Percentiles rank a stretch among this genome's conserved stretches.
These are phyloP conservation scores for Leccinum obscurum DNA, from an alignment of 768 basidiomycete genomes.

Conservation along the genomic window DNA sequence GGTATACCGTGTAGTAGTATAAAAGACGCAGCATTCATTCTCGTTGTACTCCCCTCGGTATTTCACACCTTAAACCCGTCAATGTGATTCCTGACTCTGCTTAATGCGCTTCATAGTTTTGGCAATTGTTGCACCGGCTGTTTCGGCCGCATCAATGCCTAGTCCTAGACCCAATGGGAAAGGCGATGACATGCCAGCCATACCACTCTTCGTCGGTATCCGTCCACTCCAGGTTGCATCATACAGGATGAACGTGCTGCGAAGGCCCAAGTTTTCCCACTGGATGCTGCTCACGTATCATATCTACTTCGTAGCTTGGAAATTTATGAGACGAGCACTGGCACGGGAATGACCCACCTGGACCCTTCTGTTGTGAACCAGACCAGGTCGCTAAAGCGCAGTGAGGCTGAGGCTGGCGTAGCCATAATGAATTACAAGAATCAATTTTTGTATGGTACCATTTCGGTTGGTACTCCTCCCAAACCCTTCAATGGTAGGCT, in stretches of 20 bases:
- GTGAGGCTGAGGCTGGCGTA: neutral
- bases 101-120: neutral
- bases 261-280: neutral
- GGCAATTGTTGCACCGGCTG: neutral
- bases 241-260: conserved; percentile 7
- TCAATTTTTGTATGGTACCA: conserved; percentile 9
- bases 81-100: no score
- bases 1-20: no score
- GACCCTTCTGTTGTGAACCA: neutral
- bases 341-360: neutral
- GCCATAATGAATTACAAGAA: neutral
- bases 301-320: neutral
- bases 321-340: conserved; percentile 3
- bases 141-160: conserved; percentile 6
- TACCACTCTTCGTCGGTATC: conserved; percentile 9
- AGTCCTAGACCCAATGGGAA: neutral
- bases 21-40: neutral
- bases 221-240: conserved; percentile 4
- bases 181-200: neutral
- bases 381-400: neutral
- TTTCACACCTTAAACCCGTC: neutral
- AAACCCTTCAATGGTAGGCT: neutral
- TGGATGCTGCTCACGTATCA: neutral
- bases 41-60: neutral
- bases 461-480: conserved; percentile 8